Evolutionary conservation across 805 yeast species (phyloP).

Genomic region (Candida taoyuanica): DNA sequence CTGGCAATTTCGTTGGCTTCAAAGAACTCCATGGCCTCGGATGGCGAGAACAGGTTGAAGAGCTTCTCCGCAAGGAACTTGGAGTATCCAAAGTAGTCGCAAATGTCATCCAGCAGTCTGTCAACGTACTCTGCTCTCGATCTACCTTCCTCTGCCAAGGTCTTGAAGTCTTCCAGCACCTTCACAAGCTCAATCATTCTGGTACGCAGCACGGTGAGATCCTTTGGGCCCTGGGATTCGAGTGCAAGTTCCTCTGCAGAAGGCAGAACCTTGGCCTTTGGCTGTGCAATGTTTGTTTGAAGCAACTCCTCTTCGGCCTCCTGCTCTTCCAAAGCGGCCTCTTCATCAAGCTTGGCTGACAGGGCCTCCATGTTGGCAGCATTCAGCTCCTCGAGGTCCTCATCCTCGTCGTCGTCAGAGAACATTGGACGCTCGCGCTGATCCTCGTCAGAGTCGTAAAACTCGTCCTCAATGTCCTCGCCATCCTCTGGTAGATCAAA

Average conservation of each 20-base stretch:
- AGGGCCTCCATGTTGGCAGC: constrained; percentile 82
- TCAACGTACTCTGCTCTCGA: constrained; percentile 79
- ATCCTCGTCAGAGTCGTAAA: constrained; percentile 27
- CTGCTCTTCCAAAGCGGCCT: constrained; percentile 52
- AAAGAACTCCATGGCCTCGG: constrained; percentile 96
- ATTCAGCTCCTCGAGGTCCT: constrained; percentile 65
- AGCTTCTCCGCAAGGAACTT: constrained; percentile 90
- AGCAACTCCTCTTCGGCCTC: constrained; percentile 60
- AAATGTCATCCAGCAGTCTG: constrained; percentile 78
- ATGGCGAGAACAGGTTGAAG: constrained; percentile 85
- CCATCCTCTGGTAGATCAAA: constrained; percentile 56
- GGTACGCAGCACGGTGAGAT: constrained; percentile 78
- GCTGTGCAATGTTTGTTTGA: constrained; percentile 55
- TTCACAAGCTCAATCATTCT: constrained; percentile 94
- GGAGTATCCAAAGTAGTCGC: constrained; percentile 91
- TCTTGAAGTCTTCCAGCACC: constrained; percentile 86
- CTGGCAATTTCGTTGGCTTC: constrained; percentile 98
- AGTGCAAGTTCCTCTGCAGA: constrained; percentile 54
- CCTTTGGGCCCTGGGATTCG: constrained; percentile 55
- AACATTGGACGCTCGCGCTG: constrained; percentile 26
- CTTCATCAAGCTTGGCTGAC: constrained; percentile 61
- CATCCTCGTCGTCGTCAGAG: constrained; percentile 49
- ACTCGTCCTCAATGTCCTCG: constrained; percentile 38
- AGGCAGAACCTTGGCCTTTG: constrained; percentile 76
- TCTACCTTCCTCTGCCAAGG: constrained; percentile 76